A percentile compares a stretch with the other conserved stretches of the same genome.
phyloP scores from a whole-genome alignment of 139 green algal genomes.

The Pseudopediastrum boryanum region DNA sequence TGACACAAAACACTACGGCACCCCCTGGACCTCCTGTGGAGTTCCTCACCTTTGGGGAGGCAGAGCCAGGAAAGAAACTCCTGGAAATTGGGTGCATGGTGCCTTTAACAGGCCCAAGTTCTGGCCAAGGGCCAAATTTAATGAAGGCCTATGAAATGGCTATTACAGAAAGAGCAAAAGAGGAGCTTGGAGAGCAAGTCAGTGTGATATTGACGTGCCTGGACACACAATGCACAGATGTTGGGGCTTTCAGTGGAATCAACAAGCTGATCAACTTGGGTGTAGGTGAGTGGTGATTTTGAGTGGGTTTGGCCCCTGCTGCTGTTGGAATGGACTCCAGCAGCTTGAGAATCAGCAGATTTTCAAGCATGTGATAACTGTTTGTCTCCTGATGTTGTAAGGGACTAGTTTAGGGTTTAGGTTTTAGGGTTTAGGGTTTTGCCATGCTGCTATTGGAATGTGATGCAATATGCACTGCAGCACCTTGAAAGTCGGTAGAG shows the following conservation, averaged over 20 bases:
- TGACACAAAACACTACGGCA: too few relatives aligned
- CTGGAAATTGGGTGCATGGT: conserved; percentile 7
- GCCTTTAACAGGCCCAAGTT: conserved; percentile 12
- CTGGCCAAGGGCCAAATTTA: background rate
- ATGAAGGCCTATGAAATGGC: background rate
- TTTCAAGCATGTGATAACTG: too few relatives aligned
- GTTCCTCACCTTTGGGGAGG: background rate
- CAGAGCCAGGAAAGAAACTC: conserved; percentile 1
- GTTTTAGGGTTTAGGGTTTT: too few relatives aligned
- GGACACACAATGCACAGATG: conserved; percentile 18
- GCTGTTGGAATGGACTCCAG: background rate
- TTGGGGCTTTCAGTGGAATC: conserved; percentile 6
- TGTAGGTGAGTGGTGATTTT: background rate
- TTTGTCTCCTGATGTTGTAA: too few relatives aligned
- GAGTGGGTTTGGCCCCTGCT: background rate
- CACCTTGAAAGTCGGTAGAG: too few relatives aligned
- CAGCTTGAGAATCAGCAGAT: background rate
- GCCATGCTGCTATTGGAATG: too few relatives aligned
- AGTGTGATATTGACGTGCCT: conserved; percentile 24
- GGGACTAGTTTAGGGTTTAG: too few relatives aligned
- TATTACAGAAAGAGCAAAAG: background rate
- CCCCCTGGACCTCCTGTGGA: too few relatives aligned
- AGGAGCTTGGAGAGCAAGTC: background rate
- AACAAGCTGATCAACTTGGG: conserved; percentile 1
- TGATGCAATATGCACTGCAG: too few relatives aligned